Conservation (phyloP, 257 asterid genomes). For the Solanum gracilifrons region DNA sequence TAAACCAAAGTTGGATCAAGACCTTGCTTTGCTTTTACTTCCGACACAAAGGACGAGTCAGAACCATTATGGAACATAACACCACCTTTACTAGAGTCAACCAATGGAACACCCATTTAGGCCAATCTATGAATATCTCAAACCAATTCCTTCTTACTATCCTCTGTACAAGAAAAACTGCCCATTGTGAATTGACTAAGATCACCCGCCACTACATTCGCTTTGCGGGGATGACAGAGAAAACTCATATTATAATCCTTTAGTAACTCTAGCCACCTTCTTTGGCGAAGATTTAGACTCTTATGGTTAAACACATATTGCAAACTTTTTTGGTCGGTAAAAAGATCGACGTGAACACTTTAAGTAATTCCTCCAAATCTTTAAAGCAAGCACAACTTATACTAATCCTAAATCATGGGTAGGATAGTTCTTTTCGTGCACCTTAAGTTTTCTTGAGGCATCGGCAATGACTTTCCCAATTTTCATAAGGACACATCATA, state of each 20-base stretch:
- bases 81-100: neutral
- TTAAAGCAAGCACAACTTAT: too few relatives aligned
- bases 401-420: neutral
- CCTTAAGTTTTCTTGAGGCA: neutral
- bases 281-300: neutral
- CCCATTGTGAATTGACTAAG: neutral
- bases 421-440: neutral
- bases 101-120: neutral
- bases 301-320: neutral
- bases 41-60: neutral
- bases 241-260: neutral
- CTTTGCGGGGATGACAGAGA: neutral
- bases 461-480: neutral
- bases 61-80: neutral
- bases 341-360: neutral
- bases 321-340: too few relatives aligned
- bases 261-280: neutral
- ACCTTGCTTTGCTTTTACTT: neutral
- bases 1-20: neutral
- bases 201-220: neutral
- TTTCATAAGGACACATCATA: neutral
- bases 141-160: neutral
- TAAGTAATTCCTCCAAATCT: neutral
- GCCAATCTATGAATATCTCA: neutral
- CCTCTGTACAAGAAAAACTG: neutral